Base-by-base conservation (phyloP, 1,284 basidiomycete species). In the Cutaneotrichosporon dermatis region DNA sequence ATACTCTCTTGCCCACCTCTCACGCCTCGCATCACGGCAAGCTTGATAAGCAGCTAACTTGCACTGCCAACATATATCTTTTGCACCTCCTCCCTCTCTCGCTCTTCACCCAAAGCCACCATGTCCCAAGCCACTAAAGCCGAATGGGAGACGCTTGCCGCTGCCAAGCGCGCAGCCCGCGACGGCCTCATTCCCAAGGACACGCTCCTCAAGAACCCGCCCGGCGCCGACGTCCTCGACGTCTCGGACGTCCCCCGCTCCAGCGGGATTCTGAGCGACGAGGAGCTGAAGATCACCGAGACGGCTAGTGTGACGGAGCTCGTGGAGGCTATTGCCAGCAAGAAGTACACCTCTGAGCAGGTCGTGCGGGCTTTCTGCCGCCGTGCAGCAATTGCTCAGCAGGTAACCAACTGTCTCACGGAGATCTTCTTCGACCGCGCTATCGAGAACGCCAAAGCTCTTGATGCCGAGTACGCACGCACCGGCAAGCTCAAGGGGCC, bases 381-480 rank as follows among this genome's bases (percentile, higher is more conserved):
- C 77, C 81, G 89, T 25, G 88, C 90, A 0, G 81, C 88, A 44
- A 76, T 91, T 53, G 89, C 90, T 1, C 90, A 92, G 59, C 90
- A 92, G 71, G 76, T 90, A 10, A 69, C 76, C 63, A 62, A 79
- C 73, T 76, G 77, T 67, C 16, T 81, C 56, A 64, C 79, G 49
- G 76, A 77, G 61, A 71, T 79, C 52, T 72, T 77, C 57, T 75
- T 80, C 59, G 71, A 76, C 1, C 66, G 73, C n/a, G 80, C 71
- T 0, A 59, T 78, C 34, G 71, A 57, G 33, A 60, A 70, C 13
- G 80, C 80, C 0, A 59, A 62, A n/a, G 65, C 70, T 34, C 66
- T 79, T n/a, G 81, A 82, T 55, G 69, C 56, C 1, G 69, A 79
- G 55, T 68, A 79, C 40, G 63, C 61, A 8, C 44, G 61, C 35